Evolutionary conservation across 2,329 filamentous ascomycete genomes (phyloP).

Genomic region (Huntiella decipiens): DNA sequence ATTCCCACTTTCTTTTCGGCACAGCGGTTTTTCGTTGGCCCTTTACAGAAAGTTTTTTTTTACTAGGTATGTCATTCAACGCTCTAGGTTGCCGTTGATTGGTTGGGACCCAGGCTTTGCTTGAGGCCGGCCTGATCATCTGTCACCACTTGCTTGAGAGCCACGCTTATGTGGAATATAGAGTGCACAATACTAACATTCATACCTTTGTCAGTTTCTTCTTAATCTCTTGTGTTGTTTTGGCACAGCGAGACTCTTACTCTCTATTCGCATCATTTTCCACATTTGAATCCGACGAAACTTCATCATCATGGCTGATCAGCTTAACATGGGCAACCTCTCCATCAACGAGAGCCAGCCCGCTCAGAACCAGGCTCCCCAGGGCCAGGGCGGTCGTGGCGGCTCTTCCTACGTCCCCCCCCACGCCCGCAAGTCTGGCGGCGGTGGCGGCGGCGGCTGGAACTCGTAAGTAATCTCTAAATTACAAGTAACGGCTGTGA

Average conservation of each 20-base stretch:
- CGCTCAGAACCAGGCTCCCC: constrained; percentile 14
- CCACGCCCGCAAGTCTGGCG: constrained; percentile 48
- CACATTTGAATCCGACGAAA: constrained; percentile 3
- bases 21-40: constrained; percentile 9
- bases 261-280: constrained; percentile 12
- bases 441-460: constrained; percentile 23
- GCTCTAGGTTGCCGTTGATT: too few species aligned
- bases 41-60: constrained; percentile 4
- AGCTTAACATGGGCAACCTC: constrained; percentile 66
- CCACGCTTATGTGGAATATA: too few species aligned
- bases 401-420: constrained; percentile 65
- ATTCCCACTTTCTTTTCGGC: constrained; percentile 16
- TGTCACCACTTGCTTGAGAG: too few species aligned
- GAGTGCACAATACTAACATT: neutral
- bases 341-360: constrained; percentile 18
- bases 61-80: neutral
- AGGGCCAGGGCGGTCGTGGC: constrained; percentile 22
- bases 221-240: constrained; percentile 5
- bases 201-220: neutral
- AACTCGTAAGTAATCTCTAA: constrained; percentile 29
- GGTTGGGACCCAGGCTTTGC: too few species aligned
- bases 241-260: neutral
- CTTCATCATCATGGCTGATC: constrained; percentile 50
- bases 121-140: too few species aligned
- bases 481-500: neutral